Percentiles rank a stretch among this genome's conserved stretches.
Conservation (phyloP, 495 filamentous ascomycete genomes). For the Delitschia confertaspora region DNA sequence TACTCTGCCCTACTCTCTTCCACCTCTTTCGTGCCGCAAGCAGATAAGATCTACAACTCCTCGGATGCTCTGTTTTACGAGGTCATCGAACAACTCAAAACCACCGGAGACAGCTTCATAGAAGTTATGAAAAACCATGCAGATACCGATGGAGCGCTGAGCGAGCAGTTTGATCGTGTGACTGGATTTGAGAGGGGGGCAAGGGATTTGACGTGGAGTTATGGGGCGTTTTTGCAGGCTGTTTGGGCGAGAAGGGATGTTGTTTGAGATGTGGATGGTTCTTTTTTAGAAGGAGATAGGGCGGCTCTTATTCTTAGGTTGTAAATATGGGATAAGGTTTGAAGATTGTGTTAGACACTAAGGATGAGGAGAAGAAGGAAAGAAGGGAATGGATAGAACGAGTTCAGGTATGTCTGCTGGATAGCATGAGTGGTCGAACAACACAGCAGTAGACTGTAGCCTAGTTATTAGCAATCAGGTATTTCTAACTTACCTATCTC, state of each 20-base stretch:
- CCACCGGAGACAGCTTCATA: conserved; percentile 33
- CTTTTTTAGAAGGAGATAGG: no score
- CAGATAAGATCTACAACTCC: conserved; percentile 7
- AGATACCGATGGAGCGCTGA: conserved; percentile 29
- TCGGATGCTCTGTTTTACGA: conserved; percentile 26
- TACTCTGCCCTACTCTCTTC: conserved; percentile 27
- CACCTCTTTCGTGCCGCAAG: conserved; percentile 3
- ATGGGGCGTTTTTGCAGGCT: conserved; percentile 34
- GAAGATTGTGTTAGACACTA: no score
- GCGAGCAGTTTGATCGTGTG: conserved; percentile 36
- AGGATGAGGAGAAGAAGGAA: no score
- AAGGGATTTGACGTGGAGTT: conserved; percentile 39
- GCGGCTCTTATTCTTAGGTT: no score
- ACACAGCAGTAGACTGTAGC: no score
- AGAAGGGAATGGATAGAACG: no score
- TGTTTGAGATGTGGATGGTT: neutral
- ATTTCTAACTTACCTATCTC: no score
- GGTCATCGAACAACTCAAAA: conserved; percentile 28
- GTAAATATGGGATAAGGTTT: no score
- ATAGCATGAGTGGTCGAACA: no score
- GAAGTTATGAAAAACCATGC: conserved; percentile 33
- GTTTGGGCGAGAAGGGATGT: conserved; percentile 24
- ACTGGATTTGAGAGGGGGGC: conserved; percentile 35
- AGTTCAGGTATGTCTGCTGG: no score
- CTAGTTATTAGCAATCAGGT: no score